A percentile compares a stretch with the other conserved stretches of the same genome.
Evolutionary conservation across 495 filamentous ascomycete species (phyloP).

Genomic region (Achaetomiella virescens): DNA sequence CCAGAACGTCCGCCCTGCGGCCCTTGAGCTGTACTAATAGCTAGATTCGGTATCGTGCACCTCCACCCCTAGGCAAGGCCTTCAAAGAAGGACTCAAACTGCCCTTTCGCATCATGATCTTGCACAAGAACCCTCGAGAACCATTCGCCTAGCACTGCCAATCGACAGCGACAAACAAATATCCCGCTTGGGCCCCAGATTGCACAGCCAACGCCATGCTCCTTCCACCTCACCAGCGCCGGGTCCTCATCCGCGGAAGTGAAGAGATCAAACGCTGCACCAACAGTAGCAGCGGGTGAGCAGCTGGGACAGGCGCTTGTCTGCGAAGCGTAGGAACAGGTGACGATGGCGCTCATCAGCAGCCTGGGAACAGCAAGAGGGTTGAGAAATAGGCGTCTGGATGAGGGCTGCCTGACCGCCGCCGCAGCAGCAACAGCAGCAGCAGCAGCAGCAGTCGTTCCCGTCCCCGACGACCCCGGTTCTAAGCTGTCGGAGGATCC

Average conservation of each 20-base stretch:
- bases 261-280: slow-evolving; percentile 20
- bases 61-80: no score
- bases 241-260: slow-evolving; percentile 12
- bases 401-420: not conserved
- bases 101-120: slow-evolving; percentile 24
- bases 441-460: no score
- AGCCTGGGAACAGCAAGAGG: slow-evolving; percentile 24
- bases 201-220: slow-evolving; percentile 18
- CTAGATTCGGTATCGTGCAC: no score
- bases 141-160: slow-evolving; percentile 24
- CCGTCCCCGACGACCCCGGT: no score
- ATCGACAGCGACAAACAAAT: slow-evolving; percentile 25
- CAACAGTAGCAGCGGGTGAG: slow-evolving; percentile 3
- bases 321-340: slow-evolving; percentile 25
- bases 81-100: slow-evolving; percentile 20
- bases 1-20: no score
- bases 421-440: slow-evolving; percentile 8
- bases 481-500: no score
- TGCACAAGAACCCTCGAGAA: slow-evolving; percentile 22
- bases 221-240: slow-evolving; percentile 18
- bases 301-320: slow-evolving; percentile 22
- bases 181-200: slow-evolving; percentile 22
- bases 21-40: no score
- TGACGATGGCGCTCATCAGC: slow-evolving; percentile 29
- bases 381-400: slow-evolving; percentile 21